Evolutionary conservation across 441 rosid species (phyloP).

Genomic region (Adansonia grandidieri): DNA sequence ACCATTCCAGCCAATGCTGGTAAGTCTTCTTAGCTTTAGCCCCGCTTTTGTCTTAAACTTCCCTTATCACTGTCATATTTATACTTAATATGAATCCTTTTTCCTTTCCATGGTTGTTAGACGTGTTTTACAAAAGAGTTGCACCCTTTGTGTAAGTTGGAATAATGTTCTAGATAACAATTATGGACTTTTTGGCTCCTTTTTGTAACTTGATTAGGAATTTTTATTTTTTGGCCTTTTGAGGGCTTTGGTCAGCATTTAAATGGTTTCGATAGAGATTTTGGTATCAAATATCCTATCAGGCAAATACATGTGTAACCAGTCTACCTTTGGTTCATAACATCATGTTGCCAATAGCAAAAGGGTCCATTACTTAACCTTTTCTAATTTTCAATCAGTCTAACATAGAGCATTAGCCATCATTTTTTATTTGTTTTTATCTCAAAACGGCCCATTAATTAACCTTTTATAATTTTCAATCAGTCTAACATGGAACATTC

Average conservation of each 20-base stretch:
- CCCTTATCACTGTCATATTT: constrained; percentile 9
- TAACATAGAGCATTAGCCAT: background rate
- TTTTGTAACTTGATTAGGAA: background rate
- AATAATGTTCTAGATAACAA: background rate
- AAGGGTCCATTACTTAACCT: background rate
- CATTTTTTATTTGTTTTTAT: background rate
- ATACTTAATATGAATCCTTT: background rate
- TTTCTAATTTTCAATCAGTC: background rate
- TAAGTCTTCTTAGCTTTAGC: constrained; percentile 33
- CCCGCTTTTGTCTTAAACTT: background rate
- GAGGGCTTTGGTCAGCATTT: constrained; percentile 1
- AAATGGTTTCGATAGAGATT: background rate
- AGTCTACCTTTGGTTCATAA: background rate
- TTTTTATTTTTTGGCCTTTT: background rate
- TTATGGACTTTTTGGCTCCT: background rate
- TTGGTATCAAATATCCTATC: background rate
- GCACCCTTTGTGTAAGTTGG: constrained; percentile 4
- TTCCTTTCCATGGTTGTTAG: background rate
- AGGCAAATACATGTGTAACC: background rate
- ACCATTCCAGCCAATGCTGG: constrained; percentile 98
- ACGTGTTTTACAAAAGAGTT: background rate
- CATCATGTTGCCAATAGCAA: background rate
- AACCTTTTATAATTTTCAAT: background rate
- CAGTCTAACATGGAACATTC: background rate
- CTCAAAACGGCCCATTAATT: background rate